Percentiles rank a stretch among this genome's conserved stretches.
Evolutionary conservation across 2,329 filamentous ascomycete genomes (phyloP).

Genomic region (Fusarium burgessii): DNA sequence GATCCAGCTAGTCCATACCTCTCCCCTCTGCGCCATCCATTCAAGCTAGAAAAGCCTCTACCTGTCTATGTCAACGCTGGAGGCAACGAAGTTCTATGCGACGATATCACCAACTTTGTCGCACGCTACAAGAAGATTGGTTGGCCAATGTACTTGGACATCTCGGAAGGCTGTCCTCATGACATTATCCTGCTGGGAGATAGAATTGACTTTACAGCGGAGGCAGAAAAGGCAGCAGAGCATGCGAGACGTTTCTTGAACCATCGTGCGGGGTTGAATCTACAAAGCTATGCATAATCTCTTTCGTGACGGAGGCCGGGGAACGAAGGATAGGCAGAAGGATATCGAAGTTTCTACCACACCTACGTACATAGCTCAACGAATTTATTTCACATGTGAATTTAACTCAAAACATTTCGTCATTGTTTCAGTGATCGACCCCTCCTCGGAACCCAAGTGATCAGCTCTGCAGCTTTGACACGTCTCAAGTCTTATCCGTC

Average conservation of each 20-base stretch:
- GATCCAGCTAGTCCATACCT: conserved; percentile 32
- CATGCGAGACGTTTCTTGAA: conserved; percentile 31
- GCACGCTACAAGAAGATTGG: conserved; percentile 27
- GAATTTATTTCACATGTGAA: conserved; percentile 31
- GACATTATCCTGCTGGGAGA: conserved; percentile 35
- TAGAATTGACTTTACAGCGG: conserved; percentile 26
- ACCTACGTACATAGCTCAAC: background rate
- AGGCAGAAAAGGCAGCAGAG: conserved; percentile 33
- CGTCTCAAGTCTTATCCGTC: background rate
- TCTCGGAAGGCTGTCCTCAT: conserved; percentile 36
- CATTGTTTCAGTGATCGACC: background rate
- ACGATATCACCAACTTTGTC: conserved; percentile 37
- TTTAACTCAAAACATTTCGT: background rate
- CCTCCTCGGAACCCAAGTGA: background rate
- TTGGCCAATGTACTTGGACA: conserved; percentile 29
- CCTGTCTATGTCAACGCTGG: conserved; percentile 37
- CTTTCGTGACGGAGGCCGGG: background rate
- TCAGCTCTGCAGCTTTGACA: conserved; percentile 16
- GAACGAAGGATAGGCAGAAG: background rate
- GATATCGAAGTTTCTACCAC: background rate
- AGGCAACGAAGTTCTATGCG: conserved; percentile 27
- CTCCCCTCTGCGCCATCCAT: conserved; percentile 37
- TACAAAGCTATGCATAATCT: background rate
- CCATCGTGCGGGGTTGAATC: conserved; percentile 12
- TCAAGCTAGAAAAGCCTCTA: conserved; percentile 2